Percentiles rank a stretch among this genome's conserved stretches.
phyloP scores from a whole-genome alignment of 2,329 filamentous ascomycete species.

The Bipolaris cookei region DNA sequence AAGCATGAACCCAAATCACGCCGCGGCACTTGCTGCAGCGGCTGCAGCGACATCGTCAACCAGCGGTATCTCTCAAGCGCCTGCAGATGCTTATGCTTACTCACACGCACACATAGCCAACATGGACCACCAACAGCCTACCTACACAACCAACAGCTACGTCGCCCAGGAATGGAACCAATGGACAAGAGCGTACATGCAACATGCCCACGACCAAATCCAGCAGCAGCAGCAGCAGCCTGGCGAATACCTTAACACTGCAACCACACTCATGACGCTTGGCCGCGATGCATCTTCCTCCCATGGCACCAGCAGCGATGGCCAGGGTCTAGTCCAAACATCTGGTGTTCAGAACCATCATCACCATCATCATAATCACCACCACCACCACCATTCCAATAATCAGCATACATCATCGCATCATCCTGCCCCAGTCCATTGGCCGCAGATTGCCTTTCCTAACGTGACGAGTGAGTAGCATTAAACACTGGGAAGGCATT shows the following conservation, averaged over 20 bases:
- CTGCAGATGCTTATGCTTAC: slow-evolving; percentile 35
- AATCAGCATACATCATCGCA: slow-evolving; percentile 3
- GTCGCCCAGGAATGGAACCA: slow-evolving; percentile 36
- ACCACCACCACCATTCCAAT: not conserved
- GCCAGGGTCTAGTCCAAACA: slow-evolving; percentile 28
- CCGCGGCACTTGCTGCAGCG: slow-evolving; percentile 38
- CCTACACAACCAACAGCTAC: slow-evolving; percentile 34
- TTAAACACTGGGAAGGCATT: not conserved
- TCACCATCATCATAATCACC: not conserved
- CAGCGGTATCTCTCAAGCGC: slow-evolving; percentile 26
- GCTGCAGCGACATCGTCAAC: slow-evolving; percentile 32
- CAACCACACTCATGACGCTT: slow-evolving; percentile 49
- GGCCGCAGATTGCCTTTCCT: slow-evolving; percentile 41
- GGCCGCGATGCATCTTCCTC: slow-evolving; percentile 35
- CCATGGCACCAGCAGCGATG: slow-evolving; percentile 29
- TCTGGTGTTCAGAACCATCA: slow-evolving; percentile 30
- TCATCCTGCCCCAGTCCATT: slow-evolving; percentile 29
- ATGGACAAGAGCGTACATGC: slow-evolving; percentile 44
- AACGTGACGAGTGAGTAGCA: slow-evolving; percentile 22
- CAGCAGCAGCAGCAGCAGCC: slow-evolving; percentile 15
- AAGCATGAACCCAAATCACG: slow-evolving; percentile 40
- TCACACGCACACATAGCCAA: slow-evolving; percentile 29
- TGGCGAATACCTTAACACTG: slow-evolving; percentile 48
- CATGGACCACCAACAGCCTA: slow-evolving; percentile 23
- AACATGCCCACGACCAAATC: slow-evolving; percentile 25